Evolutionary conservation across 306 rosid genomes (phyloP), one percentile per base, ranked within the genome.

Genomic region (Dicorynia guianensis): DNA sequence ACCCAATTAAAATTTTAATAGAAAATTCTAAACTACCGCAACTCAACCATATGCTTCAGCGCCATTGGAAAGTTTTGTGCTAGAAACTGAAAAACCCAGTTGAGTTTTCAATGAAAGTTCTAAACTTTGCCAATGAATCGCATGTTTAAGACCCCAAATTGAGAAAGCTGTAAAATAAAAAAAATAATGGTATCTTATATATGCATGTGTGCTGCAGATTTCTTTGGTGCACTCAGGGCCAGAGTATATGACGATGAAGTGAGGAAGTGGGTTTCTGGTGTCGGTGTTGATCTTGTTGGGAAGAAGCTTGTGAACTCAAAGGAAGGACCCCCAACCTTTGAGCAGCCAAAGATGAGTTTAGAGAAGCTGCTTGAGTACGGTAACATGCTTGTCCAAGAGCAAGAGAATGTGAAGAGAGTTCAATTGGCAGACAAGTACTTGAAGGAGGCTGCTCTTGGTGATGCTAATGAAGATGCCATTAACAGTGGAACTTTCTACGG

Each of bases 331-430:
- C 96, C 96, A 35, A 61, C 80, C 7, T 90, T 90, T 19, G 96
- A 87, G 10, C 92, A 90, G 72, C 96, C 96, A 0, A 85, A 71
- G 84, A 90, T 90, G 87, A 75, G 66, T 0, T 8, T 90, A 39
- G 71, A 63, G 10, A 85, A 90, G 86, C 87, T 90, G 8, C 53
- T 90, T 15, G 96, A 84, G 71, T 90, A 90, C 61, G 96, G 96
- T n/a, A 47, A 80, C 80, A 87, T 90, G 96, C 86, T 90, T 65
- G 96, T 90, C 48, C 84, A 82, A 65, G 96, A 90, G 59, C 96
- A 90, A 78, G 96, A 90, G 78, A 90, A 90, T 42, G 96, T 90
- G 52, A 90, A 90, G 90, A 87, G 96, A 72, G 96, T 90, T 38
- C 96, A 90, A 48, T 62, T 90, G 64, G 96, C 96, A 4, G 96